Evolutionary conservation across 2,329 filamentous ascomycete species (phyloP), one percentile per base, ranked within the genome.

Genomic region (Neocatenulostroma microsporum): DNA sequence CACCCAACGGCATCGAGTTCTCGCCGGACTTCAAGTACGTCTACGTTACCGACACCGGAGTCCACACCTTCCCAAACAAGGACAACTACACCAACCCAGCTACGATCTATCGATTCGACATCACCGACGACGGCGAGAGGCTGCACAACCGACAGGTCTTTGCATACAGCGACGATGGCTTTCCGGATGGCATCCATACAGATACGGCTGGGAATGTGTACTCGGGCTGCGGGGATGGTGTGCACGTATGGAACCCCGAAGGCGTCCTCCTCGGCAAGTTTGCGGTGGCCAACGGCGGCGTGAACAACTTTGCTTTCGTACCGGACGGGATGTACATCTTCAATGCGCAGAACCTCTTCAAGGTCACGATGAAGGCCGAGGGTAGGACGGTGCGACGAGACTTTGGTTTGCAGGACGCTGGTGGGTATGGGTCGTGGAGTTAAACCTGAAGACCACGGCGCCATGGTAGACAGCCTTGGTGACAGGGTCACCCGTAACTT

Each of bases 1-100:
- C 68, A 18, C 73, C 73, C 0, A 80, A 80, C 37, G 76, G 75
- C 7, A 58, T 79, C 25, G 66, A 66, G 0, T 76, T 79, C 47
- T 73, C 70, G 0, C 73, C 72, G 0, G 67, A 71, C 41, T 70
- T 70, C 9, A 58, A 58, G 5, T 55, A 69, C 23, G 60, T 70
- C 1, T 79, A 80, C 38, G 58, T 79, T 2, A 69, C 72, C 9
- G 75, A 80, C 45, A 74, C 70, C 0, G 76, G 75, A 2, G 15
- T 33, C 4, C 49, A 54, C 19, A 53, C 48, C 0, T 54, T 46
- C 36, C 42, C 47, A 20, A 14, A 40, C 23, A 48, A 45, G 27
- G 44, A 46, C 11, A 63, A 68, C 36, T 29, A 51, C 12, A 64
- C 63, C 2, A 50, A 57, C 1, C 65, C 65, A 2, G 58, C 61